phyloP scores from a whole-genome alignment of 2,329 filamentous ascomycete genomes.

The Verticillium nubilum region DNA sequence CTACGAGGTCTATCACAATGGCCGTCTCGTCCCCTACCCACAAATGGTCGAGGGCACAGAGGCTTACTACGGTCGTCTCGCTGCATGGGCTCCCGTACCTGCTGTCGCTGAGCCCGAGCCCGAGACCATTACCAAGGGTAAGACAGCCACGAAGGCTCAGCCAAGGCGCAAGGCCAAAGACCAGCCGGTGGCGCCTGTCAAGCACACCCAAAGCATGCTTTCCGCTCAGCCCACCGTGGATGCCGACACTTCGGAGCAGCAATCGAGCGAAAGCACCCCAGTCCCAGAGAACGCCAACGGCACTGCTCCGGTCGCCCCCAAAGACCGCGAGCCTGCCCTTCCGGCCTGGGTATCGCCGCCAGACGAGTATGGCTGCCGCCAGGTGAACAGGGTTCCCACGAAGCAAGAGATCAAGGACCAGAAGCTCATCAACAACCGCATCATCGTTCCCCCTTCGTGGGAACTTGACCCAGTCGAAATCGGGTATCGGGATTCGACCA shows the following conservation, averaged over 20 bases:
- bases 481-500: slow-evolving; percentile 53
- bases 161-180: slow-evolving; percentile 46
- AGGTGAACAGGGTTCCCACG: slow-evolving; percentile 28
- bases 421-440: slow-evolving; percentile 40
- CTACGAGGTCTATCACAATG: slow-evolving; percentile 34
- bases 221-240: slow-evolving; percentile 21
- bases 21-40: slow-evolving; percentile 38
- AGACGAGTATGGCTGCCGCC: slow-evolving; percentile 47
- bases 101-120: slow-evolving; percentile 2
- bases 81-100: slow-evolving; percentile 9
- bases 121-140: slow-evolving; percentile 1
- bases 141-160: slow-evolving; percentile 1
- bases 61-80: slow-evolving; percentile 9
- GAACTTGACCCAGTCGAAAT: slow-evolving; percentile 49
- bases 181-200: slow-evolving; percentile 24
- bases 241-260: slow-evolving; percentile 19
- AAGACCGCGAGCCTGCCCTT: slow-evolving; percentile 18
- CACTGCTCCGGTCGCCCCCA: slow-evolving; percentile 12
- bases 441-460: slow-evolving; percentile 45
- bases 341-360: slow-evolving; percentile 31
- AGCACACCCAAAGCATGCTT: slow-evolving; percentile 20
- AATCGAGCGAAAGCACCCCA: slow-evolving; percentile 20
- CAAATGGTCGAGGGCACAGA: slow-evolving; percentile 36
- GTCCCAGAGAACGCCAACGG: slow-evolving; percentile 16
- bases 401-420: slow-evolving; percentile 22